Base-by-base conservation (phyloP, 495 filamentous ascomycete genomes). In the Xylaria scruposa region DNA sequence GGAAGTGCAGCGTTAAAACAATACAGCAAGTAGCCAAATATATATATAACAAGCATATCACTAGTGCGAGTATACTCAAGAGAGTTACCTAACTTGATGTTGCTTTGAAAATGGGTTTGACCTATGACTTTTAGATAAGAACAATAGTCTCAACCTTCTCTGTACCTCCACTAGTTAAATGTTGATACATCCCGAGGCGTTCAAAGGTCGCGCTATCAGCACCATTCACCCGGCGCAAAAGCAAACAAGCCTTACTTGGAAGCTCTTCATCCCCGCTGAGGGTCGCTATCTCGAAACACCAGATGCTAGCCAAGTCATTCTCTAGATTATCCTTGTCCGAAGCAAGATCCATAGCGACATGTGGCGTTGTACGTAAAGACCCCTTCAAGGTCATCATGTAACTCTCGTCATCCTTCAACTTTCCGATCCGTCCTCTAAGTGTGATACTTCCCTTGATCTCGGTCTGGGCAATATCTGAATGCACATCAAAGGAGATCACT, bases 401-500 rank as follows among this genome's bases (percentile, higher is more conserved):
- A 54, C 4, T 54, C 51, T 29, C 12, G 12, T 54, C 51, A 29
- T 54, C 51, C 51, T 54, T 54, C 24, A 54, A 54, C 13, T 5
- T 54, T 13, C 51, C 51, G 2, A 54, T 24, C 24, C 51, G 24
- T 17, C 51, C 51, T 54, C 13, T 2, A 29, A 54, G 24, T 29
- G 10, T 29, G 10, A 54, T 29, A 17, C 49, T 53, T 12, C 49
- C 49, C 21, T 53, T 53, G 24, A 53, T 21, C 8, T 53, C 49
- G 26, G 49, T 53, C 49, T 53, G 49, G 21, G 49, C 49, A 53
- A 26, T 21, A 26, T 53, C 49, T 7, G 49, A 53, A 9, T 26
- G 49, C 21, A 53, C 49, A 53, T 53, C 49, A 26, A 53, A 53
- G 21, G 49, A 53, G n/a, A 53, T 53, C 7, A 53, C 49, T 53